Evolutionary conservation across 1,139 yeast genomes (phyloP).

Genomic region (Yamadazyma friedrichii): DNA sequence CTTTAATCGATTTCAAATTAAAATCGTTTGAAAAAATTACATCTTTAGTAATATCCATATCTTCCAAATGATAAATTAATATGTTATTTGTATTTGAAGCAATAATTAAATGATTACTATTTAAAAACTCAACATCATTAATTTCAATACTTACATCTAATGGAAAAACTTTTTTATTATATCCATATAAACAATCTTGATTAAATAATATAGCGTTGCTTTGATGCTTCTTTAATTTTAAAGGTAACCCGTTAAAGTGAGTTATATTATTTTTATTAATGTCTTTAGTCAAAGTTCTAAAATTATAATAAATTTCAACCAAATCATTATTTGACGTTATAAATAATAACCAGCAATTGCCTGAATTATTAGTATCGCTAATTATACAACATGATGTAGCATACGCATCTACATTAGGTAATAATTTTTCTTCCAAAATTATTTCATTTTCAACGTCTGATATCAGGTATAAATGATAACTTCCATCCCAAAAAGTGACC

Average conservation of each 20-base stretch:
- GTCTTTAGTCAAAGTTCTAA: conserved; percentile 7
- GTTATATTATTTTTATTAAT: conserved; percentile 3
- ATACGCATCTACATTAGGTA: conserved; percentile 7
- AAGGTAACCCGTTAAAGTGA: conserved; percentile 16
- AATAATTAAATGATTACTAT: conserved; percentile 8
- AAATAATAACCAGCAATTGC: conserved; percentile 16
- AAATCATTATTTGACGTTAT: conserved; percentile 17
- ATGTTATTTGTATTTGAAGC: conserved; percentile 10
- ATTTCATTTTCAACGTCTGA: conserved; percentile 9
- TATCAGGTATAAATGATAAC: conserved; percentile 11
- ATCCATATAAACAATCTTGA: conserved; percentile 10
- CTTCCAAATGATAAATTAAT: conserved; percentile 10
- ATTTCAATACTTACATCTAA: conserved; percentile 6
- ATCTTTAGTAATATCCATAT: conserved; percentile 7
- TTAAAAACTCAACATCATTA: conserved; percentile 13
- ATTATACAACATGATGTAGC: conserved; percentile 10
- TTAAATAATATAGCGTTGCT: conserved; percentile 15
- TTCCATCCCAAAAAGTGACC: conserved; percentile 18
- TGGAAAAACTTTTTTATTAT: conserved; percentile 10
- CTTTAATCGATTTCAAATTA: conserved; percentile 16
- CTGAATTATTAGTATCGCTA: conserved; percentile 1
- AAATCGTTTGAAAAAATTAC: conserved; percentile 17
- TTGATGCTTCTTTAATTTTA: conserved; percentile 12
- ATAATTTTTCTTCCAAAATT: conserved; percentile 7
- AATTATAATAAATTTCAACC: conserved; percentile 13